A percentile compares a stretch with the other conserved stretches of the same genome.
These are phyloP conservation scores for Millerozyma acaciae DNA, from an alignment of 805 yeast genomes.

Conservation along the genomic window DNA sequence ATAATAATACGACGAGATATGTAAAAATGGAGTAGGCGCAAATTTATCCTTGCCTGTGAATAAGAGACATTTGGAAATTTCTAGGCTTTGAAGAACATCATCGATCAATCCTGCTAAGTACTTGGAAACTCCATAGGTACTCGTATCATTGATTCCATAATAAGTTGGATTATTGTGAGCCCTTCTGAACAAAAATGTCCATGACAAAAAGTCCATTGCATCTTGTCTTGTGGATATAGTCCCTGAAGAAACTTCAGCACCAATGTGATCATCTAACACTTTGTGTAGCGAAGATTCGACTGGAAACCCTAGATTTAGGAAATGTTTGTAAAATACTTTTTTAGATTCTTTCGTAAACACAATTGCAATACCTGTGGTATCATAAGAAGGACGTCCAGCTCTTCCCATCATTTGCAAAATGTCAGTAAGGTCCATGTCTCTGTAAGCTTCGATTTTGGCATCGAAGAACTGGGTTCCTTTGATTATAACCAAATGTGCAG, in stretches of 20 bases:
- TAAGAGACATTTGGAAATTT: slow-evolving; percentile 67
- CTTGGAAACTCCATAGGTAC: slow-evolving; percentile 52
- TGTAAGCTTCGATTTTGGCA: slow-evolving; percentile 61
- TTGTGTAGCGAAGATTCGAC: slow-evolving; percentile 78
- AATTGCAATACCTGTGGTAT: slow-evolving; percentile 72
- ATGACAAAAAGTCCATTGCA: slow-evolving; percentile 69
- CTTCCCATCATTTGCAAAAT: slow-evolving; percentile 83
- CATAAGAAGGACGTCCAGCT: slow-evolving; percentile 80
- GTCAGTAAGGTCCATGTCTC: slow-evolving; percentile 80
- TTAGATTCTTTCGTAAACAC: slow-evolving; percentile 74
- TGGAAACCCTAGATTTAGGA: slow-evolving; percentile 75
- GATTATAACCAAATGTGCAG: slow-evolving; percentile 74
- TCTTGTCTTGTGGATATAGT: slow-evolving; percentile 61
- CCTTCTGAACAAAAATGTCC: slow-evolving; percentile 73
- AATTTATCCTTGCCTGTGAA: slow-evolving; percentile 44
- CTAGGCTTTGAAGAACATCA: slow-evolving; percentile 58
- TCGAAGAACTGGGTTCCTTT: slow-evolving; percentile 72
- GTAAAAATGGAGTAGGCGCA: slow-evolving; percentile 75
- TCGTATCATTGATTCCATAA: slow-evolving; percentile 64
- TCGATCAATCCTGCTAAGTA: slow-evolving; percentile 67
- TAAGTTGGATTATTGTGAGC: slow-evolving; percentile 76
- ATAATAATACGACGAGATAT: slow-evolving; percentile 87
- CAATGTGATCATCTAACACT: slow-evolving; percentile 73
- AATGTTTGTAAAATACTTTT: slow-evolving; percentile 72
- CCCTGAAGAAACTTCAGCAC: slow-evolving; percentile 75